phyloP scores from a whole-genome alignment of 371 early-diverging fungal species.

The Polyrhizophydium stewartii region DNA sequence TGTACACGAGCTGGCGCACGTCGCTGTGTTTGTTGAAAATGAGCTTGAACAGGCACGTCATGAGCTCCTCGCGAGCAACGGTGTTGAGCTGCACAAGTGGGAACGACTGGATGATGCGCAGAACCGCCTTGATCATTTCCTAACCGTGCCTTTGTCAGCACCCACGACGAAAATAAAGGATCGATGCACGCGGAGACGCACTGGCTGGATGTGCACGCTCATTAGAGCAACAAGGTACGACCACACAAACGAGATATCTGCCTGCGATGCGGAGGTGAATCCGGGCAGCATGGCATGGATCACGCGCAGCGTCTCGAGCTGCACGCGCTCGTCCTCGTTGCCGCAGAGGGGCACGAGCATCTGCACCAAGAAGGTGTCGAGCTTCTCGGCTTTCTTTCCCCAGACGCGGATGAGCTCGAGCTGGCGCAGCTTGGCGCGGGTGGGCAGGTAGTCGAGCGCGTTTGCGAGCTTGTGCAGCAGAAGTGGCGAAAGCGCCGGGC shows the following conservation, averaged over 20 bases:
- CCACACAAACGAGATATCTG: conserved; percentile 43
- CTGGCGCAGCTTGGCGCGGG: conserved; percentile 27
- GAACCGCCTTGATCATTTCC: conserved; percentile 19
- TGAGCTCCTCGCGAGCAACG: conserved; percentile 34
- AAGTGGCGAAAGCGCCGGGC: conserved; percentile 33
- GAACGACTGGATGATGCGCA: conserved; percentile 27
- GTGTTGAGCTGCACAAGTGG: conserved; percentile 30
- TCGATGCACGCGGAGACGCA: not conserved
- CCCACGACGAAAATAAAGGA: not conserved
- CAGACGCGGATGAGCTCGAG: conserved; percentile 39
- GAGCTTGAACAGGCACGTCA: conserved; percentile 26
- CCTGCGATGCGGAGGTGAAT: conserved; percentile 19
- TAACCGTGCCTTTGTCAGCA: conserved; percentile 2
- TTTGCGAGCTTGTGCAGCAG: conserved; percentile 36
- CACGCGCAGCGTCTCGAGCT: conserved; percentile 27
- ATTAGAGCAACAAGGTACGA: conserved; percentile 26
- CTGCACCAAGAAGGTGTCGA: conserved; percentile 46
- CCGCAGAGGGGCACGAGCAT: conserved; percentile 33
- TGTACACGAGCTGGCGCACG: conserved; percentile 33
- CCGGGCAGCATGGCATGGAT: conserved; percentile 31
- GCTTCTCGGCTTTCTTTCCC: conserved; percentile 35
- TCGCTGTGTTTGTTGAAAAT: conserved; percentile 28
- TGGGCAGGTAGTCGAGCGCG: conserved; percentile 35
- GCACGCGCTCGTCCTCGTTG: conserved; percentile 31
- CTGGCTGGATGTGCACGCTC: no score